These are phyloP conservation scores for Ganoderma lucidum DNA, from an alignment of 1,284 basidiomycete genomes.

Conservation along the genomic window DNA sequence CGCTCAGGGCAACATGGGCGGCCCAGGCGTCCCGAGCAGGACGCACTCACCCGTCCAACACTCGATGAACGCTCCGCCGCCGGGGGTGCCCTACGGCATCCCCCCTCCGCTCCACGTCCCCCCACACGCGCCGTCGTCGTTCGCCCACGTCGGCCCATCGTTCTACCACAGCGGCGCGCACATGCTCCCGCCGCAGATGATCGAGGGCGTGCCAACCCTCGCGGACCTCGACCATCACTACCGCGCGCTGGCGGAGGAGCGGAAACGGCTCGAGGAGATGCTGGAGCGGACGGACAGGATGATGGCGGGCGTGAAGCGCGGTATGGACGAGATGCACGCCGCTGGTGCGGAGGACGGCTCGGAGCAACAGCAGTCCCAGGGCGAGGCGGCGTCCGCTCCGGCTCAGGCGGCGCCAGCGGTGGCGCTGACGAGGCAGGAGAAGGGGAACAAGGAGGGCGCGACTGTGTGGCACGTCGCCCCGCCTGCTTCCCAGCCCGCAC, in stretches of 20 bases:
- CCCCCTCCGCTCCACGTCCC: constrained; percentile 32
- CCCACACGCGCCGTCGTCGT: constrained; percentile 24
- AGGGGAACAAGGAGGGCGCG: constrained; percentile 40
- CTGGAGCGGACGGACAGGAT: constrained; percentile 75
- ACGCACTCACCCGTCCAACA: constrained; percentile 68
- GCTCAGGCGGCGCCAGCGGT: constrained; percentile 34
- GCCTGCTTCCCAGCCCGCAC: constrained; percentile 31
- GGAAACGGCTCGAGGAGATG: constrained; percentile 71
- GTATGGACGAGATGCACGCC: constrained; percentile 73
- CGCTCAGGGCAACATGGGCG: constrained; percentile 40
- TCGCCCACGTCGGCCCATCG: constrained; percentile 29
- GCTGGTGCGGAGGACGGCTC: constrained; percentile 20
- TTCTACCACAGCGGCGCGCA: constrained; percentile 36
- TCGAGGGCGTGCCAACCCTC: constrained; percentile 52
- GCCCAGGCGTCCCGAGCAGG: constrained; percentile 56
- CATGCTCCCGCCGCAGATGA: constrained; percentile 35
- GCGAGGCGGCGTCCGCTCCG: constrained; percentile 12
- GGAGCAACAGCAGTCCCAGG: constrained; percentile 24
- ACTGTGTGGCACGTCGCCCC: constrained; percentile 45
- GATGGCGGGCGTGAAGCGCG: constrained; percentile 73
- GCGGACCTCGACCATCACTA: constrained; percentile 77
- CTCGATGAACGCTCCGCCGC: constrained; percentile 45
- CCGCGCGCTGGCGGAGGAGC: constrained; percentile 64
- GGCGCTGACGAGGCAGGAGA: constrained; percentile 41
- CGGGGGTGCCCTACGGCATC: constrained; percentile 45